Conservation (phyloP, 225 moss, liverwort and hornwort genomes). For the Polytrichum commune region DNA sequence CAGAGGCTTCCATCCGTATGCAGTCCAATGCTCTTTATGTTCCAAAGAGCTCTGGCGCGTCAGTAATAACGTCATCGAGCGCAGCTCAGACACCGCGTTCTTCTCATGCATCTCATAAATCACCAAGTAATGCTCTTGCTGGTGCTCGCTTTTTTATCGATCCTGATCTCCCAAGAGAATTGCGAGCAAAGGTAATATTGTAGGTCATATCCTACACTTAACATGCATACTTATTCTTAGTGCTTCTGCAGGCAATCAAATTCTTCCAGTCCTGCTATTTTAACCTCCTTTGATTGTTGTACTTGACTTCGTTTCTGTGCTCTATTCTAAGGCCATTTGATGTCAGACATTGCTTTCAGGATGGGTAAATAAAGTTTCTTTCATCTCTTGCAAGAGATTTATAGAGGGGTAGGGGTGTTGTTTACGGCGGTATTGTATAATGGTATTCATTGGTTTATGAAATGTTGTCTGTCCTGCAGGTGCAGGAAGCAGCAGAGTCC, state of each 20-base stretch:
- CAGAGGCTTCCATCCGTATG: slow-evolving; percentile 32
- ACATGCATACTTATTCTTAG: too few relatives aligned
- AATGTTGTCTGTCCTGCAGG: slow-evolving; percentile 14
- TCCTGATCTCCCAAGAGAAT: slow-evolving; percentile 43
- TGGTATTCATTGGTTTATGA: neutral
- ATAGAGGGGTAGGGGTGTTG: too few relatives aligned
- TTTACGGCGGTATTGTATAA: too few relatives aligned
- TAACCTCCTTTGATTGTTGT: too few relatives aligned
- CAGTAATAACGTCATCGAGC: slow-evolving; percentile 40
- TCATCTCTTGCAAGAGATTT: neutral
- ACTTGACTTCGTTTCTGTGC: too few relatives aligned
- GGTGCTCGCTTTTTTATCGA: slow-evolving; percentile 49
- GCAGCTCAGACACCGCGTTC: slow-evolving; percentile 43
- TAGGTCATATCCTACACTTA: too few relatives aligned
- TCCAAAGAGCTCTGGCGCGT: slow-evolving; percentile 37
- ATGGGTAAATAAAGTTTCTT: neutral
- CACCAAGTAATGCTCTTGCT: slow-evolving; percentile 39
- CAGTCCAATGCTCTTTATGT: slow-evolving; percentile 26
- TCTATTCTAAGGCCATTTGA: neutral
- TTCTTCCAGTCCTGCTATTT: too few relatives aligned
- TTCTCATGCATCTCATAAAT: slow-evolving; percentile 34
- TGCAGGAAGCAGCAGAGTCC: slow-evolving; percentile 53
- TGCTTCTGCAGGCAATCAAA: too few relatives aligned
- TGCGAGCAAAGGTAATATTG: slow-evolving; percentile 44
- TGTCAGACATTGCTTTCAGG: neutral